These are phyloP conservation scores for Lipomyces yamanashiensis DNA, from an alignment of 805 yeast species.

Conservation along the genomic window DNA sequence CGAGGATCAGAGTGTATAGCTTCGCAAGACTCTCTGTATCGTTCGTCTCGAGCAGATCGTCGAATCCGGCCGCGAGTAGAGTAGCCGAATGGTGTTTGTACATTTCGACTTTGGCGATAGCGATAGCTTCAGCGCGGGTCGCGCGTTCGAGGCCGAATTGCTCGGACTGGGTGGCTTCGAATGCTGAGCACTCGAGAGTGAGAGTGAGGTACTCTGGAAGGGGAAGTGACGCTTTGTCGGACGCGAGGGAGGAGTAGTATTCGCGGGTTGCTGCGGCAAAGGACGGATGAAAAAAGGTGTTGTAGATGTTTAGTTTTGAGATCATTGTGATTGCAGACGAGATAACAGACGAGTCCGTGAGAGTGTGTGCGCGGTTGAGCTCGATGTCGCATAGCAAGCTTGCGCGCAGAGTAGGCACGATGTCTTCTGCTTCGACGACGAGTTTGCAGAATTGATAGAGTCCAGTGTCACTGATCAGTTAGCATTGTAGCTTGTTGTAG, in stretches of 20 bases:
- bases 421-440: constrained; percentile 9
- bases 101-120: constrained; percentile 17
- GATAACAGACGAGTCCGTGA: constrained; percentile 2
- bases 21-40: constrained; percentile 16
- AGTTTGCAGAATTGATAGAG: constrained; percentile 23
- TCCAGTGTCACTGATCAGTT: constrained; percentile 27
- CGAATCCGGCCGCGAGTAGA: constrained; percentile 28
- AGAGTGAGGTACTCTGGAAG: constrained; percentile 26
- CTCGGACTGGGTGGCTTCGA: constrained; percentile 28
- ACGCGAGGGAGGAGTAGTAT: constrained; percentile 23
- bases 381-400: constrained; percentile 22
- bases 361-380: constrained; percentile 15
- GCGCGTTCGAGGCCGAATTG: constrained; percentile 15
- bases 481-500: neutral
- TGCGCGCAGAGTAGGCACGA: constrained; percentile 12
- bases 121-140: constrained; percentile 23
- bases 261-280: constrained; percentile 20
- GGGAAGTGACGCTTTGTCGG: constrained; percentile 9
- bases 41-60: constrained; percentile 15
- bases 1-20: constrained; percentile 16
- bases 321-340: constrained; percentile 21
- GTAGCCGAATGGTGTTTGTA: constrained; percentile 8
- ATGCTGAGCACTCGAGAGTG: constrained; percentile 7
- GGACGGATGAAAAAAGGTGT: constrained; percentile 22
- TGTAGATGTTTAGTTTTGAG: constrained; percentile 22